These are phyloP conservation scores for Taphrina wiesneri DNA, from an alignment of 1,139 yeast genomes.

Conservation along the genomic window DNA sequence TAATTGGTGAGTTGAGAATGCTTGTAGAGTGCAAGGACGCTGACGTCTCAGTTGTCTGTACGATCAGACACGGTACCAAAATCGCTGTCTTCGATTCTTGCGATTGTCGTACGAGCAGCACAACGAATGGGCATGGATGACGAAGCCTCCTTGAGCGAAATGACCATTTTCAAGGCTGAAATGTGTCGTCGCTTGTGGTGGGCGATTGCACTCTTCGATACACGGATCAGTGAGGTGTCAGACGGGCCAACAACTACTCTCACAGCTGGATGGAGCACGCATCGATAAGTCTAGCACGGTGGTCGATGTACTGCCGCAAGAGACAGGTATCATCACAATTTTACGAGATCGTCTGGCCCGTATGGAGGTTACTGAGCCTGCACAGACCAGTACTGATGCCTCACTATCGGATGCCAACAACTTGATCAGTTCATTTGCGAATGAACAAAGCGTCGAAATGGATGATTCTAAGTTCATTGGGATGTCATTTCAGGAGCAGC, in stretches of 20 bases:
- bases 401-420: no score
- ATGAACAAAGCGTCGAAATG: no score
- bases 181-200: neutral
- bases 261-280: neutral
- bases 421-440: no score
- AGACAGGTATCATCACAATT: neutral
- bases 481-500: no score
- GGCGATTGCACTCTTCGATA: neutral
- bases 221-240: neutral
- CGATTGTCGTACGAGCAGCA: neutral
- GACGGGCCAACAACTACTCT: neutral
- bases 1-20: neutral
- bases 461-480: no score
- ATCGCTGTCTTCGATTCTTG: neutral
- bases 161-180: neutral
- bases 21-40: neutral
- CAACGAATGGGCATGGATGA: neutral
- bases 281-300: neutral
- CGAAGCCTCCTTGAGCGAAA: neutral
- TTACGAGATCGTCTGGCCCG: neutral
- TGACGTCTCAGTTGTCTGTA: neutral
- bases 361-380: neutral
- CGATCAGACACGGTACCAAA: neutral
- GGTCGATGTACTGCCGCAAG: neutral
- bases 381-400: no score